Base-by-base conservation (phyloP, 495 filamentous ascomycete genomes). In the Annulohypoxylon bovei region DNA sequence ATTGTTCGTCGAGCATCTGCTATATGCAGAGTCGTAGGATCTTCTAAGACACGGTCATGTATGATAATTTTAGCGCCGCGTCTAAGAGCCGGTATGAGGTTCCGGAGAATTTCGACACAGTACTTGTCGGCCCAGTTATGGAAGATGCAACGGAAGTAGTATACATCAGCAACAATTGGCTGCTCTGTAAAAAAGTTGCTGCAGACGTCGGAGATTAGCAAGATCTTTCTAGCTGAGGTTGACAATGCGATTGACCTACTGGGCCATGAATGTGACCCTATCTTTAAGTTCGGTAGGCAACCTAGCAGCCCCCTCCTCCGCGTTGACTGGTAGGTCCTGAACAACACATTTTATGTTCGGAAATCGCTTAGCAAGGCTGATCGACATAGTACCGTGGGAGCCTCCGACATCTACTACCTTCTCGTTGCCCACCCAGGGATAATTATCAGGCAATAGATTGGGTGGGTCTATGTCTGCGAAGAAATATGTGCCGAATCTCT, bases 101-200 rank as follows among this genome's bases (percentile, higher is more conserved):
- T 77, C 12, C 67, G 70, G 0, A 88, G 67, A 54, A 86, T 84
- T 14, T 68, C 72, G 23, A 81, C 61, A 16, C 75, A 80, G 42
- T 85, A 76, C 14, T 76, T 71, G 33, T 83, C 77, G 3, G 78
- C 65, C 78, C 82, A 83, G 61, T 88, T 83, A 49, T 88, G 86
- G 14, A 88, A 70, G 23, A 87, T 81, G 52, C 77, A 76, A 0
- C 86, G 81, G 16, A 87, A 76, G 47, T 85, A 79, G 67, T 88
- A 88, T 1, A 85, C 79, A 40, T 87, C 84, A 2, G 85, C 86
- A n/a, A 59, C 61, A 25, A 84, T 55, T 0, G 83, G 78, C 68
- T 88, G 84, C 7, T 64, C 52, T 4, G 75, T 68, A 71, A 86
- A 82, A 68, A 88, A 85, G 62, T 86, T 78, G 50, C 72, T 75